These are phyloP conservation scores for Botrytis galanthina DNA, from an alignment of 2,329 filamentous ascomycete genomes.

Conservation along the genomic window DNA sequence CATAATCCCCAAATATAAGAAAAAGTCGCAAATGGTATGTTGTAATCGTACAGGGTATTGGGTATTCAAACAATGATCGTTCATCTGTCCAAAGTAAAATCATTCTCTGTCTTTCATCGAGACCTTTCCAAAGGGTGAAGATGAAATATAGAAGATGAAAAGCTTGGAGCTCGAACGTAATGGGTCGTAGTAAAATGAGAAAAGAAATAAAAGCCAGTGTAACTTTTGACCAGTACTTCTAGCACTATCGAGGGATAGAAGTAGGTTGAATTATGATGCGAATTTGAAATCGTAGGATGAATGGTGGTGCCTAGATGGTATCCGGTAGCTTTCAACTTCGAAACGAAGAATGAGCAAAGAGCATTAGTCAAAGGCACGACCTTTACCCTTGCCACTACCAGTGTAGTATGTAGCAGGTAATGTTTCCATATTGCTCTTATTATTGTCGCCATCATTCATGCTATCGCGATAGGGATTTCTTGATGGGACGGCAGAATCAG, in stretches of 20 bases:
- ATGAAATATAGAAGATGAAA: neutral
- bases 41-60: slow-evolving; percentile 5
- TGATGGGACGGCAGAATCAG: neutral
- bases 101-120: neutral
- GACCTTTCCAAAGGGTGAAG: neutral
- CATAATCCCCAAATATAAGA: neutral
- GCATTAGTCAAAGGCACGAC: neutral
- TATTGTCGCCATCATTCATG: neutral
- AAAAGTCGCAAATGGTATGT: neutral
- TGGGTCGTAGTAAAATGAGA: neutral
- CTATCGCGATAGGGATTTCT: slow-evolving; percentile 4
- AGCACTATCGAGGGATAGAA: too few relatives aligned
- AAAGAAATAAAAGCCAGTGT: neutral
- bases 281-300: too few relatives aligned
- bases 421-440: neutral
- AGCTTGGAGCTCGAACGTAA: neutral
- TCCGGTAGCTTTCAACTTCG: too few relatives aligned
- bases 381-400: neutral
- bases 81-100: neutral
- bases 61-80: slow-evolving; percentile 1
- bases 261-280: neutral
- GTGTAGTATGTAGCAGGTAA: neutral
- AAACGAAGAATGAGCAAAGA: neutral
- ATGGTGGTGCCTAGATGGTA: neutral
- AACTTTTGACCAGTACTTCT: neutral